Percentiles rank a stretch among this genome's conserved stretches.
These are phyloP conservation scores for Cyclostephanos tholiformis DNA, from an alignment of 108 stramenopile genomes.

Conservation along the genomic window DNA sequence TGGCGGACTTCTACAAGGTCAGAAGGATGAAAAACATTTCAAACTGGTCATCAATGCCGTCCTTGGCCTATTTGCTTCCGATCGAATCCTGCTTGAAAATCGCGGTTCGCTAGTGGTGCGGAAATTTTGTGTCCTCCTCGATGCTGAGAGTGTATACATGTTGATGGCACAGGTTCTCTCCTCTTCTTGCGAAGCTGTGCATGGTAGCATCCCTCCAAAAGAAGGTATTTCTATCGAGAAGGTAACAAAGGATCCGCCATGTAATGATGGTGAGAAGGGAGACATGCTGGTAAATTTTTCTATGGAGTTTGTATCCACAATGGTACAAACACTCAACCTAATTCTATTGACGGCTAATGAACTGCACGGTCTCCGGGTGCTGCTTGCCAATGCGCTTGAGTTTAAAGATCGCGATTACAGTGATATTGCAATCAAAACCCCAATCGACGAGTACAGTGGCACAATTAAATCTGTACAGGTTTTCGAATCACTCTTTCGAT, in stretches of 20 bases:
- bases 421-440: conserved; percentile 14
- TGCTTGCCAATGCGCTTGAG: conserved; percentile 61
- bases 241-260: conserved; percentile 25
- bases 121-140: conserved; percentile 93
- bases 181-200: conserved; percentile 51
- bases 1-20: conserved; percentile 39
- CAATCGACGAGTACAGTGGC: conserved; percentile 37
- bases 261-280: conserved; percentile 35
- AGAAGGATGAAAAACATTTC: conserved; percentile 81
- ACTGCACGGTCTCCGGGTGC: conserved; percentile 83
- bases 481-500: conserved; percentile 87
- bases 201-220: conserved; percentile 7
- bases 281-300: conserved; percentile 51
- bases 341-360: conserved; percentile 96
- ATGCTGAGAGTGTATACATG: conserved; percentile 93
- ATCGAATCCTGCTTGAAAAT: conserved; percentile 91
- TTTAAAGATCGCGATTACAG: conserved; percentile 18
- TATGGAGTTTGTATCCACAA: conserved; percentile 91
- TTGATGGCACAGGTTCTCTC: conserved; percentile 84
- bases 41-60: conserved; percentile 92
- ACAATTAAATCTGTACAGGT: conserved; percentile 60
- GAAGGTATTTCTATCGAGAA: conserved; percentile 12
- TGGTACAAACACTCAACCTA: conserved; percentile 98
- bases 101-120: conserved; percentile 95
- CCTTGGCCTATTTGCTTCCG: conserved; percentile 85